These are phyloP conservation scores for Filosporella fistucella DNA, from an alignment of 495 filamentous ascomycete species.

Conservation along the genomic window DNA sequence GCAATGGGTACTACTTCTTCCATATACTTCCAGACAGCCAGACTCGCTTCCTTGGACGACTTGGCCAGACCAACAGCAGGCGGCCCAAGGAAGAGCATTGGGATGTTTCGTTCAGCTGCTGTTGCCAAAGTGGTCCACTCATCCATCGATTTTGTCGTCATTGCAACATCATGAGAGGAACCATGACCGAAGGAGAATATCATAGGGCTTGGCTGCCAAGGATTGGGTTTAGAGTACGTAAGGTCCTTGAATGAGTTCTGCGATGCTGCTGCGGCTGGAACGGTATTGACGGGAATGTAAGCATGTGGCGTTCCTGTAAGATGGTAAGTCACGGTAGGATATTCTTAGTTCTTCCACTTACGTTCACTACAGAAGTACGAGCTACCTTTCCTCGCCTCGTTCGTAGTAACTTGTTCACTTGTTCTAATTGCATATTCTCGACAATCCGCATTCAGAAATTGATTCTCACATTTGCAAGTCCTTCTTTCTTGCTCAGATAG, in stretches of 20 bases:
- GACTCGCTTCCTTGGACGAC: constrained; percentile 10
- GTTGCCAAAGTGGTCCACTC: constrained; percentile 39
- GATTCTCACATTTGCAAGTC: constrained; percentile 33
- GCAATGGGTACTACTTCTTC: constrained; percentile 33
- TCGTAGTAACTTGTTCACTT: too few relatives aligned
- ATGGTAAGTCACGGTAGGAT: background rate
- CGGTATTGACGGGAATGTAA: constrained; percentile 31
- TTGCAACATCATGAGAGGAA: constrained; percentile 30
- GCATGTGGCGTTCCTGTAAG: constrained; percentile 34
- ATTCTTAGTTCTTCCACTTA: too few relatives aligned
- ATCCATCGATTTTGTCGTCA: constrained; percentile 36
- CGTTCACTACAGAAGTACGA: too few relatives aligned
- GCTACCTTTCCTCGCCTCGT: too few relatives aligned
- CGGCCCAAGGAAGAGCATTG: constrained; percentile 47
- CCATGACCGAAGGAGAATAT: constrained; percentile 38
- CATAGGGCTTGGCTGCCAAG: constrained; percentile 40
- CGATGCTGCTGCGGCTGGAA: constrained; percentile 30
- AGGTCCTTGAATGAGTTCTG: constrained; percentile 24
- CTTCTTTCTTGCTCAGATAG: constrained; percentile 26
- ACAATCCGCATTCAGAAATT: constrained; percentile 35
- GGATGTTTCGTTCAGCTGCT: constrained; percentile 32
- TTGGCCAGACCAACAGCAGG: constrained; percentile 30
- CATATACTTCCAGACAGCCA: constrained; percentile 21
- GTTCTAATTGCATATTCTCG: constrained; percentile 28
- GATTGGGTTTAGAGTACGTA: constrained; percentile 24